Evolutionary conservation across 225 moss, liverwort and hornwort genomes (phyloP).

Genomic region (Physcomitrium patens): DNA sequence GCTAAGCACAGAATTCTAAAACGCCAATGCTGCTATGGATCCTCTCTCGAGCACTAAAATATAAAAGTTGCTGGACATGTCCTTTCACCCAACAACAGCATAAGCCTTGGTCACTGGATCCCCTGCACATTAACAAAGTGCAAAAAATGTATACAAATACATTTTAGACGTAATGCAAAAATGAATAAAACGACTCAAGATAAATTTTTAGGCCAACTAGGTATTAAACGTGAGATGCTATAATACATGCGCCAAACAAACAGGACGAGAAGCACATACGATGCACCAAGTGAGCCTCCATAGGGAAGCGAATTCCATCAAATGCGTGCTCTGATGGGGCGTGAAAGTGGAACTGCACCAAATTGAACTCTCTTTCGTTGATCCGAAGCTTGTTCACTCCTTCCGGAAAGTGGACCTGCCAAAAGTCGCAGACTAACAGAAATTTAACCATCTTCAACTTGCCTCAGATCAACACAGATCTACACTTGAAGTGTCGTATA

Average conservation of each 20-base stretch:
- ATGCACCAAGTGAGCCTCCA: conserved; percentile 93
- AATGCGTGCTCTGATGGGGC: conserved; percentile 87
- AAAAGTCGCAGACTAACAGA: conserved; percentile 4
- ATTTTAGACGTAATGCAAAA: conserved; percentile 3
- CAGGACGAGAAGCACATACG: conserved; percentile 45
- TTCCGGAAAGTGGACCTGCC: conserved; percentile 63
- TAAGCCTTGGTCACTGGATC: conserved; percentile 55
- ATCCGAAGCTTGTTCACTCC: conserved; percentile 59
- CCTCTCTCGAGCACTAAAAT: background rate
- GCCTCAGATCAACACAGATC: background rate
- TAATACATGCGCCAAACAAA: too few species aligned
- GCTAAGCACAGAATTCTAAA: background rate
- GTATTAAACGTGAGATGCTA: too few species aligned
- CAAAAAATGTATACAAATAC: background rate
- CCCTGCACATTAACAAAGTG: conserved; percentile 47
- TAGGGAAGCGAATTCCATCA: conserved; percentile 71
- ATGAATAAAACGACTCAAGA: background rate
- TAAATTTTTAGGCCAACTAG: too few species aligned
- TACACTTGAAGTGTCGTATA: background rate
- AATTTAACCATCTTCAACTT: conserved; percentile 1
- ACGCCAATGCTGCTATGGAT: background rate
- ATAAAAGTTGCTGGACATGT: conserved; percentile 21
- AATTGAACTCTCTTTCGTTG: conserved; percentile 55
- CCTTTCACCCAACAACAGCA: conserved; percentile 78
- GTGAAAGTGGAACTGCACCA: conserved; percentile 87